Conservation (phyloP, 2,329 filamentous ascomycete species). For the Neofusicoccum kwambonambiense region DNA sequence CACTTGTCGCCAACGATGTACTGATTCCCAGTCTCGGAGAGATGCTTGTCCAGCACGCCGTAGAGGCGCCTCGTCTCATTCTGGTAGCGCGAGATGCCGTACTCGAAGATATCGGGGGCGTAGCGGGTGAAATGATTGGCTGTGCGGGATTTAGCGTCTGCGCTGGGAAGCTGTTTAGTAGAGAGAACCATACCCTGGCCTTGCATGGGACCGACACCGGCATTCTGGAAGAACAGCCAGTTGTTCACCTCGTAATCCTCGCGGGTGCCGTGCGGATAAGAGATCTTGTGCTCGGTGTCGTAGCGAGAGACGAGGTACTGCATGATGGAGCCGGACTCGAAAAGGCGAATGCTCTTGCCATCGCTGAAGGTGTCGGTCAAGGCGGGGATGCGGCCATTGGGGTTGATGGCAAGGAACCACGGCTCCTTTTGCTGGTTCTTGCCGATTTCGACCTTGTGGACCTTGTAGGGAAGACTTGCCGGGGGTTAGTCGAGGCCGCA, state of each 20-base stretch:
- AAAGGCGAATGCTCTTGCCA: conserved; percentile 71
- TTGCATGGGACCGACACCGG: conserved; percentile 76
- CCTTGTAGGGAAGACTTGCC: conserved; percentile 67
- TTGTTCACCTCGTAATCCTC: conserved; percentile 79
- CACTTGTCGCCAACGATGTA: conserved; percentile 62
- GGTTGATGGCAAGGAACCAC: conserved; percentile 90
- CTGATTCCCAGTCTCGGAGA: conserved; percentile 50
- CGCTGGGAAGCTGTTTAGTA: background rate
- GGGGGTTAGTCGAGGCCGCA: background rate
- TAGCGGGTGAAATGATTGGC: conserved; percentile 66
- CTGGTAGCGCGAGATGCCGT: conserved; percentile 77
- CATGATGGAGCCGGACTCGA: conserved; percentile 81
- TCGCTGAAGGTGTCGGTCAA: conserved; percentile 76
- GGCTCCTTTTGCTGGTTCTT: conserved; percentile 80
- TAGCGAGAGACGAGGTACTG: conserved; percentile 82
- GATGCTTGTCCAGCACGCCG: conserved; percentile 70
- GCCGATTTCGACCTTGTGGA: conserved; percentile 66
- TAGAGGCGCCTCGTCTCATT: conserved; percentile 85
- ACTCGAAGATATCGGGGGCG: conserved; percentile 71
- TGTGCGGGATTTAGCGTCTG: conserved; percentile 19
- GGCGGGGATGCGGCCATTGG: conserved; percentile 88
- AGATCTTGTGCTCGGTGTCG: conserved; percentile 78
- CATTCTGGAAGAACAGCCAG: conserved; percentile 74
- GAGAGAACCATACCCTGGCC: conserved; percentile 30
- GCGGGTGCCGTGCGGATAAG: conserved; percentile 64